Base-by-base conservation (phyloP, 352 stramenopile genomes). In the Plasmopara viticola region DNA sequence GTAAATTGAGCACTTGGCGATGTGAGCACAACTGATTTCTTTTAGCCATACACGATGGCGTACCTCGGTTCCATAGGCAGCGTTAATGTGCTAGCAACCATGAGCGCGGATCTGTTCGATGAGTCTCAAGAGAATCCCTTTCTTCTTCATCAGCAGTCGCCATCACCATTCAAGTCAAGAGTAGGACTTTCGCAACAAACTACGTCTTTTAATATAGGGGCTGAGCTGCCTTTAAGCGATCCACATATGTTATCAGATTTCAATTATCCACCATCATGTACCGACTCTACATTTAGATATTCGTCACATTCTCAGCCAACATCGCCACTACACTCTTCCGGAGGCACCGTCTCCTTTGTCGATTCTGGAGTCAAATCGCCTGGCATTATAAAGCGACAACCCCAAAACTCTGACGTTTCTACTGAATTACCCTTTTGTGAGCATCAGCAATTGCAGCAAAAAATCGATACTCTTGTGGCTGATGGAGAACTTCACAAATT, bases 101-200 rank as follows among this genome's bases (percentile, higher is more conserved):
- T 84, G 65, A 86, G 74, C 64, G 81, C 70, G 1, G 77, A 87
- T 25, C 51, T 87, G 45, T 87, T 87, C 39, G 76, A 87, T 41
- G 76, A 87, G 53, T 70, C 71, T 50, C 76, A 87, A 56, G 76
- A 87, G 58, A 87, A 87, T 49, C 76, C 76, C 17, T 82, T 76
- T 51, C 54, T 87, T 29, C 71, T 87, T 34, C 56, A 74, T 31
- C 48, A 64, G 39, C 37, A 44, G 13, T 58, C 56, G n/a, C 51
- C 45, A 17, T 58, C 59, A 20, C 53, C 39, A 12, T 47, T 34
- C 28, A 67, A 63, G 44, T 45, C 44, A 33, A 49, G 48, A 25
- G 17, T 46, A 14, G 44, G 46, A n/a, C 51, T 56, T 9, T 28
- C n/a, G 14, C 17, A 44, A n/a, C 34, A 13, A n/a, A 6, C 53